Evolutionary conservation across 805 yeast genomes (phyloP).

Genomic region (Wickerhamomyces chambardii): DNA sequence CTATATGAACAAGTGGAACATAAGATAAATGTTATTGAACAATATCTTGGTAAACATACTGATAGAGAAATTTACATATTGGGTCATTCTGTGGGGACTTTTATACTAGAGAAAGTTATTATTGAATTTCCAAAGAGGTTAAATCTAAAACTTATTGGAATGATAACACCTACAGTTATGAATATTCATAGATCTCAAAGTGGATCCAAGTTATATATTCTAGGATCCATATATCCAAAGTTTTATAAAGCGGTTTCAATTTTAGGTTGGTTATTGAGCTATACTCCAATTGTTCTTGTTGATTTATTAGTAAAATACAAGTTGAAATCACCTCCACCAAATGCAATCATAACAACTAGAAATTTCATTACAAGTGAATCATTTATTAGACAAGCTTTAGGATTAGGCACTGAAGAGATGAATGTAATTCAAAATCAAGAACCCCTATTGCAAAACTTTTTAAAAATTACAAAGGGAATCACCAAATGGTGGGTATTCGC

Average conservation of each 20-base stretch:
- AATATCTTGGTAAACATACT: slow-evolving; percentile 16
- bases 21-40: slow-evolving; percentile 39
- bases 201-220: slow-evolving; percentile 24
- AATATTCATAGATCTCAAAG: slow-evolving; percentile 42
- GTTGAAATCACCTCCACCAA: slow-evolving; percentile 19
- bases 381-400: slow-evolving; percentile 45
- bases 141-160: slow-evolving; percentile 38
- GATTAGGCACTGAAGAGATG: slow-evolving; percentile 56
- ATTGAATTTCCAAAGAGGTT: slow-evolving; percentile 12
- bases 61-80: slow-evolving; percentile 34
- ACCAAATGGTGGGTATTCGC: slow-evolving; percentile 52
- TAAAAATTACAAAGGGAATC: slow-evolving; percentile 19
- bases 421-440: slow-evolving; percentile 36
- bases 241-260: slow-evolving; percentile 23
- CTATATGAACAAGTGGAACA: slow-evolving; percentile 52
- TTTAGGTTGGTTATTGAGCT: slow-evolving; percentile 14
- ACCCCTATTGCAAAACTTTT: slow-evolving; percentile 40
- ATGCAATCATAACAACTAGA: slow-evolving; percentile 32
- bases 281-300: slow-evolving; percentile 19
- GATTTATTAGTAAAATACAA: slow-evolving; percentile 14
- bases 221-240: slow-evolving; percentile 14
- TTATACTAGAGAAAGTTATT: slow-evolving; percentile 47
- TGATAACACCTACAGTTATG: slow-evolving; percentile 62
- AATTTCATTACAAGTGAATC: slow-evolving; percentile 30
- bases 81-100: slow-evolving; percentile 72